Conservation (phyloP, 2,329 filamentous ascomycete species). For the Onygena corvina region DNA sequence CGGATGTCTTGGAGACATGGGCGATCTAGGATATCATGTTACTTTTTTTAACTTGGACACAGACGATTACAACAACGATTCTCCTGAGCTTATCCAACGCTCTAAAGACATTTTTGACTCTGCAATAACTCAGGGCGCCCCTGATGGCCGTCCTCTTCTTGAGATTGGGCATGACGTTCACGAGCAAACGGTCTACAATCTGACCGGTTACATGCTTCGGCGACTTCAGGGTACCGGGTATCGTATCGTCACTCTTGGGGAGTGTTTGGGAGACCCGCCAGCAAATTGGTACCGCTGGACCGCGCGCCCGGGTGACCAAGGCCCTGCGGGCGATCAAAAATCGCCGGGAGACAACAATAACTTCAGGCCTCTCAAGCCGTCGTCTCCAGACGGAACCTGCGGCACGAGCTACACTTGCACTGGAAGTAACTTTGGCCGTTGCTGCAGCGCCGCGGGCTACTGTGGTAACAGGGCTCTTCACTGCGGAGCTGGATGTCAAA, state of each 20-base stretch:
- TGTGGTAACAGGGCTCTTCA: slow-evolving; percentile 25
- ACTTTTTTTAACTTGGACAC: slow-evolving; percentile 39
- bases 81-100: slow-evolving; percentile 26
- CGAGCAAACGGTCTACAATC: slow-evolving; percentile 33
- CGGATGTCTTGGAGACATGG: slow-evolving; percentile 34
- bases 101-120: slow-evolving; percentile 33
- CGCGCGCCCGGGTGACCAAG: slow-evolving; percentile 8
- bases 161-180: slow-evolving; percentile 35
- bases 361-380: slow-evolving; percentile 6
- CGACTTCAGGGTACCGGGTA: slow-evolving; percentile 23
- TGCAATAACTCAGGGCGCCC: slow-evolving; percentile 20
- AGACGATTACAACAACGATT: slow-evolving; percentile 34
- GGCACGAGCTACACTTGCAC: slow-evolving; percentile 25
- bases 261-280: slow-evolving; percentile 31
- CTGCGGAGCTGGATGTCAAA: slow-evolving; percentile 25
- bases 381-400: slow-evolving; percentile 27
- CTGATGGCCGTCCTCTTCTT: slow-evolving; percentile 27
- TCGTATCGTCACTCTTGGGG: slow-evolving; percentile 33
- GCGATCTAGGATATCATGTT: slow-evolving; percentile 39
- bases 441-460: slow-evolving; percentile 22
- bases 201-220: slow-evolving; percentile 32
- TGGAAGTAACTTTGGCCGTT: slow-evolving; percentile 26
- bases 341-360: background rate
- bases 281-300: slow-evolving; percentile 31
- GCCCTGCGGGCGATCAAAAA: background rate